Base-by-base conservation (phyloP, 2,329 filamentous ascomycete species). In the Bipolaris victoriae region DNA sequence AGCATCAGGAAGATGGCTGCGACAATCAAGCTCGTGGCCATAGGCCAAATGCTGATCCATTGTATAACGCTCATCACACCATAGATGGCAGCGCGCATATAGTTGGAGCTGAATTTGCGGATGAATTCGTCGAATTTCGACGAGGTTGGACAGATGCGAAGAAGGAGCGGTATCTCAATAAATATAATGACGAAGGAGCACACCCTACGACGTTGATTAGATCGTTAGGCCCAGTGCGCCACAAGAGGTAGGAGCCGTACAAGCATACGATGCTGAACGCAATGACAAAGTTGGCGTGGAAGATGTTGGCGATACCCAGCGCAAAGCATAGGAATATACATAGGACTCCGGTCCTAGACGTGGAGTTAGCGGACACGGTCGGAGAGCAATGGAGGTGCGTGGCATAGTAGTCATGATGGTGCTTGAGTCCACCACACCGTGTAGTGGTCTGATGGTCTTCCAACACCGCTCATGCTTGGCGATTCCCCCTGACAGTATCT, bases 81-180 rank as follows among this genome's bases (percentile, higher is more conserved):
- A 79, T 99, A 99, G 74, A 96, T 89, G 56, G 82, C 90, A 18
- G 94, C 94, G 79, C 95, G 92, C 88, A 95, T 96, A 82, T 93
- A 98, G 83, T 97, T 98, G 58, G 93, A 96, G 63, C 92, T 92
- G 82, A 99, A 91, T 72, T 86, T 89, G 78, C 94, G 92, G 78
- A 99, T 94, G 76, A 92, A 89, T 65, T 81, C 82, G 77, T 99
- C 95, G 80, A 99, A 99, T 64, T 86, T 88, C 63, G 88, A 79
- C 13, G 94, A 98, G 5, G 95, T 99, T 57, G 95, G 95, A 82
- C 95, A 99, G 81, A 99, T 97, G 79, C 95, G 91, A 61, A 99
- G 88, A 56, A 99, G 90, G 58, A 98, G 88, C 26, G 95, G 95
- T 16, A 99, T 89, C 78, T 99, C 81, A 65, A 82, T 79, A 71